Percentiles rank a stretch among this genome's conserved stretches.
Evolutionary conservation across 2,329 filamentous ascomycete genomes (phyloP).

Genomic region (Trichoderma polysporum): DNA sequence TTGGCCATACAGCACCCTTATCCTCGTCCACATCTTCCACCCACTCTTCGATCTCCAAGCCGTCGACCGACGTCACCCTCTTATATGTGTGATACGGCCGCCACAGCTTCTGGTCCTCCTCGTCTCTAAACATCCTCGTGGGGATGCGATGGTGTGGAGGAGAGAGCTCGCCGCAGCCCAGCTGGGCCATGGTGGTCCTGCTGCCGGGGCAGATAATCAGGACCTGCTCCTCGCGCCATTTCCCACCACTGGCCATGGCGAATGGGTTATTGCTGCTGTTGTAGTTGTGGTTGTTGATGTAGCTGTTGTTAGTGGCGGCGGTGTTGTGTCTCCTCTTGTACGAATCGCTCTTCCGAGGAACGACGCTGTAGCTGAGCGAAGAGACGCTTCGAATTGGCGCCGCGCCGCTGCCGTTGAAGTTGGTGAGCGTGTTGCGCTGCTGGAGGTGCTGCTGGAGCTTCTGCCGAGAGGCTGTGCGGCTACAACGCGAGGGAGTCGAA

Average conservation of each 20-base stretch:
- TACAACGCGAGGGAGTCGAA: constrained; percentile 27
- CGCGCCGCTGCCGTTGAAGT: background rate
- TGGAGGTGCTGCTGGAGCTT: background rate
- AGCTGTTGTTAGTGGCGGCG: background rate
- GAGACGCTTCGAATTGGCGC: background rate
- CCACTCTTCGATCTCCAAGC: constrained; percentile 63
- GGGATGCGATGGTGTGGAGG: constrained; percentile 82
- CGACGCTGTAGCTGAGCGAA: constrained; percentile 13
- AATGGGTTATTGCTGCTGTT: constrained; percentile 7
- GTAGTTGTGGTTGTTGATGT: background rate
- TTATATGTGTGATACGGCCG: constrained; percentile 74
- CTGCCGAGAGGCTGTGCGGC: background rate
- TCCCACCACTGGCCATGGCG: constrained; percentile 57
- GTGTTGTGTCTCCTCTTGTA: background rate
- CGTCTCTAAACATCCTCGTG: constrained; percentile 92
- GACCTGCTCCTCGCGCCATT: constrained; percentile 65
- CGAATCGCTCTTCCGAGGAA: background rate
- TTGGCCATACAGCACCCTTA: constrained; percentile 87
- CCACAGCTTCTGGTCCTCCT: constrained; percentile 71
- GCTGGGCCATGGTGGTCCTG: constrained; percentile 84
- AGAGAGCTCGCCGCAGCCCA: constrained; percentile 87
- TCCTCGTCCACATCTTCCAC: constrained; percentile 86
- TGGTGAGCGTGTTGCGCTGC: constrained; percentile 6
- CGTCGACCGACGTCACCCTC: constrained; percentile 53
- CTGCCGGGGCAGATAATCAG: constrained; percentile 79